Conservation (phyloP, 2,329 filamentous ascomycete species). For the Acrocalymma vagum region DNA sequence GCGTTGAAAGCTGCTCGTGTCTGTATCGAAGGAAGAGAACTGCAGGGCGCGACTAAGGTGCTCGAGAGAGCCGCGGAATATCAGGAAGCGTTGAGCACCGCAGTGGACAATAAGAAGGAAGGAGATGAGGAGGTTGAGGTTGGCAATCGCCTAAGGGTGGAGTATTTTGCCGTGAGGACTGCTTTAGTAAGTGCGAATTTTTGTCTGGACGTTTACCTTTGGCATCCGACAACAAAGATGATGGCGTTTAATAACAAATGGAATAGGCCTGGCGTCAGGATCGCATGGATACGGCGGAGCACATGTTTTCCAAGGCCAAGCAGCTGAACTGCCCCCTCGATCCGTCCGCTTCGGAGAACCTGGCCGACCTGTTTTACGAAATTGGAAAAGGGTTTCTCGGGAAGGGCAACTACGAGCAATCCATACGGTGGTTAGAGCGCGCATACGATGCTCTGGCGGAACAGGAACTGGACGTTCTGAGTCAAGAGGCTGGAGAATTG, state of each 20-base stretch:
- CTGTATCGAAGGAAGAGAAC: slow-evolving; percentile 68
- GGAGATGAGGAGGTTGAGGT: slow-evolving; percentile 36
- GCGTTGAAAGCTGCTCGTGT: slow-evolving; percentile 71
- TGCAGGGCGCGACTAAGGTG: slow-evolving; percentile 66
- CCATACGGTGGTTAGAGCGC: slow-evolving; percentile 77
- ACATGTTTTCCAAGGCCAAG: slow-evolving; percentile 72
- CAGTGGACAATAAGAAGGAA: slow-evolving; percentile 19
- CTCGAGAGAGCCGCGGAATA: slow-evolving; percentile 71
- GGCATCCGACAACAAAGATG: neutral
- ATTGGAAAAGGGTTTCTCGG: slow-evolving; percentile 71
- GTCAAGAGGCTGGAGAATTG: slow-evolving; percentile 69
- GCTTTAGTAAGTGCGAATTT: slow-evolving; percentile 64
- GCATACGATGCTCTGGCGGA: slow-evolving; percentile 67
- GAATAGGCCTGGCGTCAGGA: slow-evolving; percentile 76
- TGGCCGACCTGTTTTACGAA: slow-evolving; percentile 74
- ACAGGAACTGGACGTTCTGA: slow-evolving; percentile 65
- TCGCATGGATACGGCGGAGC: slow-evolving; percentile 78
- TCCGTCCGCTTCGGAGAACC: slow-evolving; percentile 62
- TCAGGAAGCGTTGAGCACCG: slow-evolving; percentile 34
- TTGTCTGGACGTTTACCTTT: neutral
- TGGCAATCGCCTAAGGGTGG: slow-evolving; percentile 57
- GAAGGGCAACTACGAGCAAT: slow-evolving; percentile 62
- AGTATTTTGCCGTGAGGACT: slow-evolving; percentile 73
- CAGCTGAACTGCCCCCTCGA: slow-evolving; percentile 53
- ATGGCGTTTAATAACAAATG: slow-evolving; percentile 9